Conservation (phyloP, 352 stramenopile genomes). For the Pythium brachiatum region DNA sequence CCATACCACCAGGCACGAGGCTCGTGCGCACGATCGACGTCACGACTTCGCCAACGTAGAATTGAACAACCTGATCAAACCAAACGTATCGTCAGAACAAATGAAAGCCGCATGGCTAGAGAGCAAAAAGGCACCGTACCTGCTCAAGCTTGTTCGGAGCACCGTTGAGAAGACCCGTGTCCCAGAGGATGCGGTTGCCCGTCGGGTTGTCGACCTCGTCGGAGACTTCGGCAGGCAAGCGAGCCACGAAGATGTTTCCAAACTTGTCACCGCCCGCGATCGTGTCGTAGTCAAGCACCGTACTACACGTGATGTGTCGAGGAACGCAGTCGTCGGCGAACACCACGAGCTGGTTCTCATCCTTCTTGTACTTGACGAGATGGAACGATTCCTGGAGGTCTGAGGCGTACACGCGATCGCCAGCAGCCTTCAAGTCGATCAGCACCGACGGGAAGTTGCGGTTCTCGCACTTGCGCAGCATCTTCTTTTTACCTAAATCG, state of each 20-base stretch:
- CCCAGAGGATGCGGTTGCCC: constrained; percentile 96
- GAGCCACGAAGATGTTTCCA: constrained; percentile 97
- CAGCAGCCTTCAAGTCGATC: constrained; percentile 92
- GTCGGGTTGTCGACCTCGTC: constrained; percentile 96
- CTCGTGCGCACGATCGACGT: constrained; percentile 95
- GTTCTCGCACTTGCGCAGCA: constrained; percentile 99
- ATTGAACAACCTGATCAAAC: constrained; percentile 80
- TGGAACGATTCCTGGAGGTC: constrained; percentile 97
- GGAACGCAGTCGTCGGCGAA: constrained; percentile 95
- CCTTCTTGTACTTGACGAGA: constrained; percentile 97
- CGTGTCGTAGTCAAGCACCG: constrained; percentile 98
- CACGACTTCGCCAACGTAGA: constrained; percentile 98
- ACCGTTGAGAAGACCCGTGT: constrained; percentile 89
- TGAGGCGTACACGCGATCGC: constrained; percentile 95
- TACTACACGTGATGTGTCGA: constrained; percentile 77
- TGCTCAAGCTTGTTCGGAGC: constrained; percentile 97
- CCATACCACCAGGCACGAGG: constrained; percentile 94
- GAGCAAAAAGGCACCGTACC: constrained; percentile 29
- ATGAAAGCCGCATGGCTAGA: neutral
- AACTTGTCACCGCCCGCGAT: constrained; percentile 98
- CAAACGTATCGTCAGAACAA: neutral
- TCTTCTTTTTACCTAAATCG: constrained; percentile 98
- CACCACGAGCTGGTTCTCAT: constrained; percentile 95
- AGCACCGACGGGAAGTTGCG: constrained; percentile 92
- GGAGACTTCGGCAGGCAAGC: constrained; percentile 91